Evolutionary conservation across 345 rosid genomes (phyloP).

Genomic region (Dovyalis caffra): DNA sequence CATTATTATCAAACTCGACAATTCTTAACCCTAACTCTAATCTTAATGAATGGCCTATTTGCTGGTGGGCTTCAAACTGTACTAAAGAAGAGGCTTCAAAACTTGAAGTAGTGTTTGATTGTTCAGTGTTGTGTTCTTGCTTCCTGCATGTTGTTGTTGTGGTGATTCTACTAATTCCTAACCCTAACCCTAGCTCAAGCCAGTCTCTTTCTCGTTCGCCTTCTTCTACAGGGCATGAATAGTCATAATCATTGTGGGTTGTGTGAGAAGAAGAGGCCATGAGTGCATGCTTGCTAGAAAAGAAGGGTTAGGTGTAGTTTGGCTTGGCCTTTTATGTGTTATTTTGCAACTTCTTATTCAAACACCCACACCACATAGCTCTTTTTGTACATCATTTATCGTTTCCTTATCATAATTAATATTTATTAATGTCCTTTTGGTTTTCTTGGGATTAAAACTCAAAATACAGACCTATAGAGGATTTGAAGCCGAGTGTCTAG

Average conservation of each 20-base stretch:
- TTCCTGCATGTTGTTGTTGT: not conserved
- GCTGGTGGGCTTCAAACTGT: not conserved
- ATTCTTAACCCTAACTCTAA: slow-evolving; percentile 11
- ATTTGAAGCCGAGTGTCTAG: no score
- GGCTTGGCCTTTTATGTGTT: no score
- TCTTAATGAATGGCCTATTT: slow-evolving; percentile 19
- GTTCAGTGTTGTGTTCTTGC: no score
- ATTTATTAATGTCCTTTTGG: no score
- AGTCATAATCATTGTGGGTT: slow-evolving; percentile 6
- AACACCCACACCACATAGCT: no score
- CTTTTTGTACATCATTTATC: no score
- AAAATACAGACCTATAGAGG: no score
- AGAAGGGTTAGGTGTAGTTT: no score
- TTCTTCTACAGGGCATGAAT: not conserved
- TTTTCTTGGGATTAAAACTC: no score
- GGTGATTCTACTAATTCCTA: slow-evolving; percentile 19
- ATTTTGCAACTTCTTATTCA: no score
- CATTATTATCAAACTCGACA: slow-evolving; percentile 8
- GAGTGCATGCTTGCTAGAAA: not conserved
- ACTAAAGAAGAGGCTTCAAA: not conserved
- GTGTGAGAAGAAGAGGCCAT: slow-evolving; percentile 35
- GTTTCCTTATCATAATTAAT: no score
- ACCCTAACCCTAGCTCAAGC: slow-evolving; percentile 36
- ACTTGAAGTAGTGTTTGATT: not conserved
- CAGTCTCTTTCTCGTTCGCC: slow-evolving; percentile 22